Base-by-base conservation (phyloP, 352 stramenopile genomes). In the Pythium chondricola region DNA sequence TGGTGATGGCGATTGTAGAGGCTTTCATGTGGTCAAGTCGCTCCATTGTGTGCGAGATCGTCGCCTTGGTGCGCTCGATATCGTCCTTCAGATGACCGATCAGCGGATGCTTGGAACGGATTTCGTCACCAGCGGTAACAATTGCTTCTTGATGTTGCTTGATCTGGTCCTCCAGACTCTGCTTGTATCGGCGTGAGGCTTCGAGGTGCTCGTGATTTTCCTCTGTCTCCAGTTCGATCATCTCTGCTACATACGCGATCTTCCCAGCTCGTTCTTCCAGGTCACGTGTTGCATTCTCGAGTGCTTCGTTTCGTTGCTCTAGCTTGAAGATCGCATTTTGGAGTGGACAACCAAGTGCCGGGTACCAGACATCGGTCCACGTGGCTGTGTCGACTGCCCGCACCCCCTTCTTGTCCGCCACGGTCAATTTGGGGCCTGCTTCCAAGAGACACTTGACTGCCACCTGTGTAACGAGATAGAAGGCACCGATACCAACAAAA, bases 251-350 rank as follows among this genome's bases (percentile, higher is more conserved):
- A 22, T 56, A 48, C 4, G 16, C 29, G 17, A 42, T 52, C 26
- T 52, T 54, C 22, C 13, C 32, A n/a, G n/a, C n/a, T n/a, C n/a
- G n/a, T n/a, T n/a, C n/a, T n/a, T n/a, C n/a, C n/a, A n/a, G n/a
- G n/a, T n/a, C n/a, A n/a, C 29, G 29, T 33, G 29, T 33, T 1
- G 24, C 20, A 14, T 48, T 31, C 9, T 45, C 42, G 1, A 58
- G 39, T 1, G 26, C 38, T 4, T 40, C 57, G 31, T 53, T 60
- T 2, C 50, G 43, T 38, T 48, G 52, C 29, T 58, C 42, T 2
- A 66, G 33, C 27, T 53, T 61, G 47, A 58, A 61, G 9, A 66
- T 37, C 0, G 35, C 20, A n/a, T 58, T 52, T 35, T 66, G 58
- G 9, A 66, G 30, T 5, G 52, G 58, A 17, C 31, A 48, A 3